Evolutionary conservation across 2,329 filamentous ascomycete species (phyloP), one percentile per base, ranked within the genome.

Genomic region (Pseudopyricularia javanii): DNA sequence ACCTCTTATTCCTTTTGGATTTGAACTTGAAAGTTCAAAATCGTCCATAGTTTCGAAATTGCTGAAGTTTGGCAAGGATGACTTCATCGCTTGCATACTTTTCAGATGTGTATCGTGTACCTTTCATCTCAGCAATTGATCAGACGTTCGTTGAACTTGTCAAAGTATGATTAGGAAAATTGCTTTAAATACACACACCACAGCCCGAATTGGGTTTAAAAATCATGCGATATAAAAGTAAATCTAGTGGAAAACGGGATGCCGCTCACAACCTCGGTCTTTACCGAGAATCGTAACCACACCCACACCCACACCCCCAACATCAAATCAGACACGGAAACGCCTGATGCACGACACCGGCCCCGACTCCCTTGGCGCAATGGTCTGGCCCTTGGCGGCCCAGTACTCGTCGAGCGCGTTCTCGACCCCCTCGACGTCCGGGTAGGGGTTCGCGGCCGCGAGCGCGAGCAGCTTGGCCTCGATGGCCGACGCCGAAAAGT

Each of bases 381-480:
- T 7, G 32, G 8, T n/a, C 17, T 8, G 12, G 17, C n/a, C 48
- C 17, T 24, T 32, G 32, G 32, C 34, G 20, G 53, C 51, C 57
- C 58, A 63, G 54, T 63, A 64, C 4, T 53, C 55, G n/a, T 62
- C 58, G 20, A 66, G 56, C 3, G 60, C 61, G 2, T 56, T 54
- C 24, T 59, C 49, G 33, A 65, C 58, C 9, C 57, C 57, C 9
- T 56, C 37, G 7, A 30, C 35, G 17, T 52, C 37, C 9, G 35
- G 57, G 53, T 67, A 67, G 1, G 63, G 62, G n/a, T 63, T 56
- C 35, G 62, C 48, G 17, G 45, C 51, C 3, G 61, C 62, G n/a
- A 64, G 56, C 32, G 30, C 22, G 52, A 60, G 54, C 5, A 64
- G 55, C 37, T 57, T 58, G 37, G 47, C 55, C 3, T 37, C 49